Evolutionary conservation across 164 flowering plant genomes (phyloP), one percentile per base, ranked within the genome.

Genomic region (Paratinospora sagittata): DNA sequence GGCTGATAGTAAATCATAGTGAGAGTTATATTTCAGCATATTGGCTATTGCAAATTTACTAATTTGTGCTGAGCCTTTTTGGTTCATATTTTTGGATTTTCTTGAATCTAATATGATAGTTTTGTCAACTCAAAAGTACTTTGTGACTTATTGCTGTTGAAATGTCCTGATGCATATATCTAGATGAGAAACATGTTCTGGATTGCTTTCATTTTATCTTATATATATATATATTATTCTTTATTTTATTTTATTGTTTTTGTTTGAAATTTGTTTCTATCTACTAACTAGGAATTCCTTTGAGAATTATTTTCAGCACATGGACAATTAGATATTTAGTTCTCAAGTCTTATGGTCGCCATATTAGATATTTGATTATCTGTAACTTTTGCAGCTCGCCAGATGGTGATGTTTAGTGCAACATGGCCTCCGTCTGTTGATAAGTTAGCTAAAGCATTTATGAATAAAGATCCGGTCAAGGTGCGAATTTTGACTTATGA

Each of bases 341-440:
- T 47, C 19, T 52, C 6, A n/a, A 52, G 6, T 49, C 7, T 19
- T 0, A 52, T 52, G 19, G 58, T 52, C 19, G 58, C 19, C n/a
- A 16, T 52, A 14, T 52, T 52, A 16, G 21, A 52, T 0, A 0
- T 52, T 39, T 61, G 41, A 71, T 47, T 26, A 24, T 52, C 34
- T 65, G n/a, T 58, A 12, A 39, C 41, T 67, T 63, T 17, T 72
- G 74, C 80, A 81, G 84, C 62, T 21, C 91, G 97, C 24, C 98
- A 96, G 76, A 93, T 87, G 90, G 93, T 93, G 30, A 96, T 96
- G 99, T 93, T 93, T 78, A 96, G 99, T 79, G 99, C 99, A 39
- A 96, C 99, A 63, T 96, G 99, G 99, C 99, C 99, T 75, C 72
- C 78, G 47, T 73, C 85, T 58, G 99, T 96, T 69, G 90, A 93